Evolutionary conservation across 2,329 filamentous ascomycete genomes (phyloP), one percentile per base, ranked within the genome.

Genomic region (Ascochyta pisi): DNA sequence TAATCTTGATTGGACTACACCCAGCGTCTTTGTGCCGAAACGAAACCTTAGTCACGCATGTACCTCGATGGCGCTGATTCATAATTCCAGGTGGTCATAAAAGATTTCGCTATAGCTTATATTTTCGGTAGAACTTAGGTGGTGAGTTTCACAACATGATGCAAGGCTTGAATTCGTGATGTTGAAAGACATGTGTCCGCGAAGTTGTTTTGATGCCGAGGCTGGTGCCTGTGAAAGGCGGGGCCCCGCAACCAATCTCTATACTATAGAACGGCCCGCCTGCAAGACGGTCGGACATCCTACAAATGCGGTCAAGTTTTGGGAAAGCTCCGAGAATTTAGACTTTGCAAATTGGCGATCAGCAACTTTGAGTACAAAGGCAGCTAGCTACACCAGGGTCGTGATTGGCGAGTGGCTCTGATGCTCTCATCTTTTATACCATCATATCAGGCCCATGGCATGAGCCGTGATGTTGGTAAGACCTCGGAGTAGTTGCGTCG

Each of bases 171-270:
- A 8, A 7, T 8, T 8, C 1, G 5, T 8, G 24, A 6, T 26
- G 5, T 37, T 6, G 7, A 15, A 15, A 33, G 12, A n/a, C 51
- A 45, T 27, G 44, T 54, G 45, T 27, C 15, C 13, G 3, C 12
- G 38, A 19, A 15, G n/a, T 12, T 3, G 27, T 40, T 31, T 19
- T 40, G 39, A 50, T 58, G 50, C 54, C 54, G 50, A 54, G 54
- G 50, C 50, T 27, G 33, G 37, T 29, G 42, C 50, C 31, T 38
- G 46, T 54, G 50, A 58, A 58, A 54, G 54, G 54, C 50, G 54
- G 54, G 54, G 50, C 54, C 54, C 54, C 54, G 54, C 44, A 39
- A 42, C 1, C 29, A 7, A 34, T 50, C 45, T 19, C 22, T 43
- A 35, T 45, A 15, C 16, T 31, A 10, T 26, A 33, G 12, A 50